Evolutionary conservation across 2,329 filamentous ascomycete species (phyloP).

Genomic region (Albophoma yamanashiensis): DNA sequence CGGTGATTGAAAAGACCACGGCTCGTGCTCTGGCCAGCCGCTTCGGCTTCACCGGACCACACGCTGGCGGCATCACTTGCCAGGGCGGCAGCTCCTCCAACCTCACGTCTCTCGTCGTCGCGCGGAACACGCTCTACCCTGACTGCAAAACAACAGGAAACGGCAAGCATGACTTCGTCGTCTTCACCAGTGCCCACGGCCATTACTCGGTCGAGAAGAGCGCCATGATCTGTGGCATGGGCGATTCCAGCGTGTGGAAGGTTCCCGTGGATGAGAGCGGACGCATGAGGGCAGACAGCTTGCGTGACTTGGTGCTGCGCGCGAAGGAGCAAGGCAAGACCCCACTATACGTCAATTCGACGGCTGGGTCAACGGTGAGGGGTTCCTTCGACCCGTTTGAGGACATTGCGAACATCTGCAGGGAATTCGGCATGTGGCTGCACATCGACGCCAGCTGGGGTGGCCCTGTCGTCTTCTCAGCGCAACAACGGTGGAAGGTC

Average conservation of each 20-base stretch:
- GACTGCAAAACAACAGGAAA: slow-evolving; percentile 67
- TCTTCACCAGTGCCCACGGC: slow-evolving; percentile 84
- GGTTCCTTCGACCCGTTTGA: slow-evolving; percentile 79
- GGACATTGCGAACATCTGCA: slow-evolving; percentile 60
- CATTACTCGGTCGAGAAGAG: slow-evolving; percentile 96
- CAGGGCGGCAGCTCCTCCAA: slow-evolving; percentile 82
- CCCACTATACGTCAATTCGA: slow-evolving; percentile 91
- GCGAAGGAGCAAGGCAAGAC: slow-evolving; percentile 60
- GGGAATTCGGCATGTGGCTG: slow-evolving; percentile 69
- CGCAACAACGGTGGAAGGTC: slow-evolving; percentile 52
- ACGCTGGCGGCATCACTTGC: slow-evolving; percentile 65
- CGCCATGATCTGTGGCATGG: slow-evolving; percentile 81
- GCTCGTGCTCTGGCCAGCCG: slow-evolving; percentile 60
- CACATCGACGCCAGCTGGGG: slow-evolving; percentile 93
- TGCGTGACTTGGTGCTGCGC: slow-evolving; percentile 51
- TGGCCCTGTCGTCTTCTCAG: slow-evolving; percentile 68
- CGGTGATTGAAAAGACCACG: slow-evolving; percentile 78
- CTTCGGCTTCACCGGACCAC: slow-evolving; percentile 63
- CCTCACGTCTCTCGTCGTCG: slow-evolving; percentile 73
- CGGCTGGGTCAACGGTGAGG: slow-evolving; percentile 86
- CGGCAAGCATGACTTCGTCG: slow-evolving; percentile 52
- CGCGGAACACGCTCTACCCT: slow-evolving; percentile 77
- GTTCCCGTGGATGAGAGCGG: slow-evolving; percentile 67
- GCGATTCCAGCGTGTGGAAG: slow-evolving; percentile 58
- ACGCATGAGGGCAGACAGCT: slow-evolving; percentile 55